Conservation (phyloP, 148 eudicot species). For the Rhododendron simsii region DNA sequence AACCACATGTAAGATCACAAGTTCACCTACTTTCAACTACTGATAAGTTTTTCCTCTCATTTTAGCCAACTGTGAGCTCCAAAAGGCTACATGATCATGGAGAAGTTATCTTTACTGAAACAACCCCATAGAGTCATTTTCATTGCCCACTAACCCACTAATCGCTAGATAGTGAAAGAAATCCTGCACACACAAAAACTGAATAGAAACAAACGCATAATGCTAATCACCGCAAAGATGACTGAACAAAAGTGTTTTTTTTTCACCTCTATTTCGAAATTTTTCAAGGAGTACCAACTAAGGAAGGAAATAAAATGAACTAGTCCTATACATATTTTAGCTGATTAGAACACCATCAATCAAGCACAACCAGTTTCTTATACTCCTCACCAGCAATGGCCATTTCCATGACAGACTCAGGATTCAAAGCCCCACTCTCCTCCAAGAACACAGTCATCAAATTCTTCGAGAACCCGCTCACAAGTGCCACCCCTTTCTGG, state of each 20-base stretch:
- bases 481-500: conserved; percentile 28
- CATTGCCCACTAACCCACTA: too few relatives aligned
- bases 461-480: conserved; percentile 39
- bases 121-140: too few relatives aligned
- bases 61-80: too few relatives aligned
- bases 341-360: conserved; percentile 15
- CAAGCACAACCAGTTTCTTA: conserved; percentile 23
- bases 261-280: neutral
- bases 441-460: conserved; percentile 26
- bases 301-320: neutral
- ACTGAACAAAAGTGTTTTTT: neutral
- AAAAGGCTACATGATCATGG: too few relatives aligned
- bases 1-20: too few relatives aligned
- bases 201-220: neutral
- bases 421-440: conserved; percentile 13
- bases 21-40: too few relatives aligned
- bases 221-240: neutral
- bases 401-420: conserved; percentile 20
- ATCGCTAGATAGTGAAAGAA: neutral
- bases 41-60: too few relatives aligned
- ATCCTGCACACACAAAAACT: neutral
- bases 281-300: neutral
- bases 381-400: conserved; percentile 27
- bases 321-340: neutral
- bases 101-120: too few relatives aligned